phyloP scores from a whole-genome alignment of 176 grass and related monocot species.

The Cocos nucifera region DNA sequence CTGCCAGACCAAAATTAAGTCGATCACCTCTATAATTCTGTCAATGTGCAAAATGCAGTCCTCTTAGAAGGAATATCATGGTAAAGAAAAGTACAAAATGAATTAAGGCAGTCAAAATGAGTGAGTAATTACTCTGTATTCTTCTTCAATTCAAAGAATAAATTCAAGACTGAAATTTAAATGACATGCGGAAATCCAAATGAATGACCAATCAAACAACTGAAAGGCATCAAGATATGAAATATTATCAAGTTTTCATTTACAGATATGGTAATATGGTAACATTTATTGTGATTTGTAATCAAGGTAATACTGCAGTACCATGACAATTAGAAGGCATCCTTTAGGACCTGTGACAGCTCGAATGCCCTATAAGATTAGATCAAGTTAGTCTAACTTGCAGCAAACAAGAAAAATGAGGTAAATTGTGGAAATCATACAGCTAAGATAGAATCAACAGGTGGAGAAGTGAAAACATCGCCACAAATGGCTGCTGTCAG shows the following conservation, averaged over 20 bases:
- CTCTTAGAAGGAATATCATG: too few relatives aligned
- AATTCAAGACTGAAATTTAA: too few relatives aligned
- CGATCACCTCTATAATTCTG: conserved; percentile 99
- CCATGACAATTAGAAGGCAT: conserved; percentile 97
- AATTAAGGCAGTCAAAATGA: too few relatives aligned
- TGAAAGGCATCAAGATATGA: neutral
- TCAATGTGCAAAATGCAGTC: too few relatives aligned
- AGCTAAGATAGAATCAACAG: conserved; percentile 89
- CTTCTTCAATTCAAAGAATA: too few relatives aligned
- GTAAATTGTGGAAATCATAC: conserved; percentile 31
- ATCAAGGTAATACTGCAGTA: conserved; percentile 14
- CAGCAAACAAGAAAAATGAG: conserved; percentile 7
- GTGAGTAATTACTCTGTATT: too few relatives aligned
- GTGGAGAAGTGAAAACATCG: conserved; percentile 91
- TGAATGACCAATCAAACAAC: too few relatives aligned
- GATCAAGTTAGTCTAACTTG: conserved; percentile 20
- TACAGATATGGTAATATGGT: too few relatives aligned
- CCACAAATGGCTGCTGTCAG: conserved; percentile 92
- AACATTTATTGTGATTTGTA: too few relatives aligned
- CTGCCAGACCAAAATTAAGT: conserved; percentile 99
- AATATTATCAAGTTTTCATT: neutral
- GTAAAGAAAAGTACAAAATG: too few relatives aligned
- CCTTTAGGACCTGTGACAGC: conserved; percentile 95
- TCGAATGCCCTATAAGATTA: conserved; percentile 76
- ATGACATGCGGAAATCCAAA: too few relatives aligned